Conservation (phyloP, 2,329 filamentous ascomycete genomes). For the Aspergillus felis region DNA sequence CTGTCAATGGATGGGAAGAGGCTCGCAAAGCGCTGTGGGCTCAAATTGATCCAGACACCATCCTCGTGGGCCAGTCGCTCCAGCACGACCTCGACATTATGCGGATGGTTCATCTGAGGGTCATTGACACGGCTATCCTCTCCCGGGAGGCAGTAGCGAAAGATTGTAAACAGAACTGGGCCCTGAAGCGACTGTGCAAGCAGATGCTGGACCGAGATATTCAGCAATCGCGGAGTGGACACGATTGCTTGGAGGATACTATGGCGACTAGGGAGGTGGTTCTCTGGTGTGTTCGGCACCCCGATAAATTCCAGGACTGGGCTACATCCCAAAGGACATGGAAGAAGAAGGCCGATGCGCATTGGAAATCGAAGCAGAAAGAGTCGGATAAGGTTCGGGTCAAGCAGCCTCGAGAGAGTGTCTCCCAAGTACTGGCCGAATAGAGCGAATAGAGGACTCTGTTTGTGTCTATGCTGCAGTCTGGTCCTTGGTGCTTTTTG, state of each 20-base stretch:
- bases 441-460: neutral
- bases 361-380: neutral
- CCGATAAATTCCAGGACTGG: conserved; percentile 33
- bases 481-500: neutral
- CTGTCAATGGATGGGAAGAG: conserved; percentile 40
- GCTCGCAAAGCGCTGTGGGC: conserved; percentile 44
- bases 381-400: neutral
- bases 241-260: conserved; percentile 50
- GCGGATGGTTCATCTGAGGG: conserved; percentile 38
- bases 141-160: conserved; percentile 30
- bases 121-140: conserved; percentile 47
- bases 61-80: conserved; percentile 49
- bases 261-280: conserved; percentile 48
- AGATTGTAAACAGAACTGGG: conserved; percentile 22
- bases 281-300: conserved; percentile 45
- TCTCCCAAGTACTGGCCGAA: neutral
- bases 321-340: conserved; percentile 11
- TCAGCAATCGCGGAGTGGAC: conserved; percentile 34
- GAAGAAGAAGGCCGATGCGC: neutral
- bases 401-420: neutral
- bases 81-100: conserved; percentile 45
- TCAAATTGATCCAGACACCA: conserved; percentile 41
- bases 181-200: conserved; percentile 34
- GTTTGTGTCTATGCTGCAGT: neutral
- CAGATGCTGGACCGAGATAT: conserved; percentile 37